These are phyloP conservation scores for Aspergillus panamensis DNA, from an alignment of 495 filamentous ascomycete species.

Conservation along the genomic window DNA sequence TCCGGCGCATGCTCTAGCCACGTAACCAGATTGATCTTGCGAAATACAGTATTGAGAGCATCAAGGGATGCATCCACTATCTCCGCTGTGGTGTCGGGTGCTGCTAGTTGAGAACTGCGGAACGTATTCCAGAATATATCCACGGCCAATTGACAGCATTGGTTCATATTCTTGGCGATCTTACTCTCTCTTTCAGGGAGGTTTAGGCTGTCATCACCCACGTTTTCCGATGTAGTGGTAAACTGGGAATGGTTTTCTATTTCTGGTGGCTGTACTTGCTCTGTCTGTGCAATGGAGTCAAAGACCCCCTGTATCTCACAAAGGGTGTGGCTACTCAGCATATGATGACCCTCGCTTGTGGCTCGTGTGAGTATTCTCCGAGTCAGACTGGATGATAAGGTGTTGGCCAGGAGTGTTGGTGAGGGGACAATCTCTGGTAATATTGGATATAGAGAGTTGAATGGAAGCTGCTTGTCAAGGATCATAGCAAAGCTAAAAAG, in stretches of 20 bases:
- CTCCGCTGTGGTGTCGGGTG: background rate
- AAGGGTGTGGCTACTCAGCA: background rate
- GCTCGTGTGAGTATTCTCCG: background rate
- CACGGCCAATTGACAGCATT: background rate
- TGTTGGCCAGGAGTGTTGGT: background rate
- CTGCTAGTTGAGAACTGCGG: background rate
- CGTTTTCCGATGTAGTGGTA: too few species aligned
- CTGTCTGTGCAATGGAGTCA: background rate
- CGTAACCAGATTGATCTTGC: background rate
- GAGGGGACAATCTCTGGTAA: background rate
- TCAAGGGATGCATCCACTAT: background rate
- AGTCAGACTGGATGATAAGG: background rate
- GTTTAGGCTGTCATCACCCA: too few species aligned
- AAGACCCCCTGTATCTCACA: background rate
- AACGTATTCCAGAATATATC: constrained; percentile 1
- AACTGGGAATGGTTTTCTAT: too few species aligned
- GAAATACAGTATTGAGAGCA: background rate
- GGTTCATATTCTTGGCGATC: background rate
- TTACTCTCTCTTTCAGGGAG: background rate
- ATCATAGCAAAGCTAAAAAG: background rate
- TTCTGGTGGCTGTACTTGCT: background rate
- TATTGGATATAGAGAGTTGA: too few species aligned
- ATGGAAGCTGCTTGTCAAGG: background rate
- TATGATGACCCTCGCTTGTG: background rate
- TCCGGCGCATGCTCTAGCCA: background rate